Conservation (phyloP, 2,329 filamentous ascomycete species). For the Pezicula neosporulosa region DNA sequence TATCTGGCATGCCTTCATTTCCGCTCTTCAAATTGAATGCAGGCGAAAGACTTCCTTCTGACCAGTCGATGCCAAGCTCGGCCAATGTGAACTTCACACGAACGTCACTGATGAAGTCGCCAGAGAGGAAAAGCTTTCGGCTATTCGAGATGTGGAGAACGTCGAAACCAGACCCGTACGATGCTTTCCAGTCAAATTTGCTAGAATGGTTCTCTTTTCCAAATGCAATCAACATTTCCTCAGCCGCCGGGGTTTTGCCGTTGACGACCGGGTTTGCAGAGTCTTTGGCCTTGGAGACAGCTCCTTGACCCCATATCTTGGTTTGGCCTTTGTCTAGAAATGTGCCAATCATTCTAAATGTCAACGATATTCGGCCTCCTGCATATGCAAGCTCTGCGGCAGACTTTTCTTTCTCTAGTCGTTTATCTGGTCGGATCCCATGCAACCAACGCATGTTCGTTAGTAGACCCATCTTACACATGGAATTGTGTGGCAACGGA, state of each 20-base stretch:
- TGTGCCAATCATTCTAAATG: conserved; percentile 86
- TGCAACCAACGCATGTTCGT: conserved; percentile 91
- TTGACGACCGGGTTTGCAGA: conserved; percentile 64
- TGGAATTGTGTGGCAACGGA: conserved; percentile 79
- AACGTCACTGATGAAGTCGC: conserved; percentile 44
- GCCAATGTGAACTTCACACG: conserved; percentile 48
- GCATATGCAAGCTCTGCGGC: conserved; percentile 66
- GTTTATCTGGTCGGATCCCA: conserved; percentile 85
- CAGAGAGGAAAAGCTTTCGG: conserved; percentile 42
- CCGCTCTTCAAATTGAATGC: conserved; percentile 25
- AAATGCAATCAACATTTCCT: conserved; percentile 74
- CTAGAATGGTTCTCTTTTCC: conserved; percentile 76
- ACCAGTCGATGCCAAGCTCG: conserved; percentile 41
- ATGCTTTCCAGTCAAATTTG: conserved; percentile 69
- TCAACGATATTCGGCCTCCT: conserved; percentile 84
- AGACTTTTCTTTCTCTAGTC: conserved; percentile 63
- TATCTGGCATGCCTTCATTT: conserved; percentile 9
- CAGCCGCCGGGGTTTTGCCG: conserved; percentile 61
- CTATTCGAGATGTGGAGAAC: conserved; percentile 60
- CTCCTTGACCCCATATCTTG: conserved; percentile 90
- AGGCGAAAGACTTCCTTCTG: conserved; percentile 20
- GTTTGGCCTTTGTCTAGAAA: conserved; percentile 65
- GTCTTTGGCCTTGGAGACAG: conserved; percentile 60
- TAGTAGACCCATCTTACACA: conserved; percentile 74
- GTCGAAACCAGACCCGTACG: conserved; percentile 81